Conservation (phyloP, 2,329 filamentous ascomycete genomes). For the Paecilomyces formosus region DNA sequence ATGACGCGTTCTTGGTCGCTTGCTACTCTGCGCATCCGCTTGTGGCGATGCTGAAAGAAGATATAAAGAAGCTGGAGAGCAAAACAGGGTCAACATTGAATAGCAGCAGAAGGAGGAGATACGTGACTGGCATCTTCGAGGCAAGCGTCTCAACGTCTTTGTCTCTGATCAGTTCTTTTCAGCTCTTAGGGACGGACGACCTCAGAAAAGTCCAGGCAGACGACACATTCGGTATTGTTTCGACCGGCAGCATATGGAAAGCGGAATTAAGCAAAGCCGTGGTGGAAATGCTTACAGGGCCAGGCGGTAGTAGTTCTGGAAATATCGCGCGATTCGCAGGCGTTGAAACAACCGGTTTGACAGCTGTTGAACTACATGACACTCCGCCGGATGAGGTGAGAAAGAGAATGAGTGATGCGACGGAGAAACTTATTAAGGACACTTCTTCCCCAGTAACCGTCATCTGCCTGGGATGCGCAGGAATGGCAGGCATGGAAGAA, state of each 20-base stretch:
- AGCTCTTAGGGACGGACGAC: conserved; percentile 14
- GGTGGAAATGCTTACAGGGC: conserved; percentile 51
- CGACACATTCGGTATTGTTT: conserved; percentile 72
- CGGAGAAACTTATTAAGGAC: conserved; percentile 54
- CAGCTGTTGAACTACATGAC: conserved; percentile 71
- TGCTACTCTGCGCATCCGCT: conserved; percentile 84
- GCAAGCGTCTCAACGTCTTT: conserved; percentile 63
- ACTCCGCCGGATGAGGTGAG: conserved; percentile 57
- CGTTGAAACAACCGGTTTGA: conserved; percentile 73
- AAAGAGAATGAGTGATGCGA: conserved; percentile 61
- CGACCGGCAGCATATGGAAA: conserved; percentile 80
- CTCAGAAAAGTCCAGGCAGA: conserved; percentile 31
- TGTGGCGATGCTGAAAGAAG: conserved; percentile 52
- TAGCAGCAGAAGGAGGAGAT: conserved; percentile 29
- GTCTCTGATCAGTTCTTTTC: conserved; percentile 42
- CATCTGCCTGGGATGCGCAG: conserved; percentile 80
- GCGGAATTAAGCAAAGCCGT: conserved; percentile 62
- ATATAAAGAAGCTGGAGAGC: conserved; percentile 22
- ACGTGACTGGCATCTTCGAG: conserved; percentile 81
- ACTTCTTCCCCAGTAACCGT: conserved; percentile 48
- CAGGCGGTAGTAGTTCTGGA: conserved; percentile 16
- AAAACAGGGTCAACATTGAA: conserved; percentile 9
- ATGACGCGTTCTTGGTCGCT: conserved; percentile 76
- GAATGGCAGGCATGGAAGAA: conserved; percentile 78
- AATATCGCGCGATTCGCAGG: conserved; percentile 59